Evolutionary conservation across 208 protist genomes (phyloP).

Genomic region (Leishmania gerbilli): DNA sequence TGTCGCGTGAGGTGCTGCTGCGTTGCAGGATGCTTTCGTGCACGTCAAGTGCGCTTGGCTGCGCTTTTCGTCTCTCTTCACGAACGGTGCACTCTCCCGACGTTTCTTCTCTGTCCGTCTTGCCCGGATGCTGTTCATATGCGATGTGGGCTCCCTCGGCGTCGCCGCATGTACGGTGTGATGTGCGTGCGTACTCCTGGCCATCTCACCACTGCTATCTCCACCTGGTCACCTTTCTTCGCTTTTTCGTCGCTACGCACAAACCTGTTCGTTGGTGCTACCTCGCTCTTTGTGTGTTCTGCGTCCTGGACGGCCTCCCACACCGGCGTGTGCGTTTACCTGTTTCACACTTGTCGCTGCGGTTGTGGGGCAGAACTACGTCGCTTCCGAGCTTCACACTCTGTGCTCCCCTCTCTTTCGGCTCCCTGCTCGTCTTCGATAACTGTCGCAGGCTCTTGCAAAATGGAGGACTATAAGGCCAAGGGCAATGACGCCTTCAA

Average conservation of each 20-base stretch:
- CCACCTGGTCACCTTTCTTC: not conserved
- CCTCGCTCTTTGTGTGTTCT: not conserved
- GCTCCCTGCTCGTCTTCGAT: not conserved
- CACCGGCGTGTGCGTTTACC: too few species aligned
- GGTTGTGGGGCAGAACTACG: not conserved
- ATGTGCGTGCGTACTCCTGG: not conserved
- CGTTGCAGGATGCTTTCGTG: not conserved
- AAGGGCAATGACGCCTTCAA: conserved; percentile 94
- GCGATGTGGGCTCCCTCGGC: not conserved
- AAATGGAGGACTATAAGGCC: conserved; percentile 80
- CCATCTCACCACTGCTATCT: not conserved
- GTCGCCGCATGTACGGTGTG: not conserved
- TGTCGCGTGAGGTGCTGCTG: not conserved
- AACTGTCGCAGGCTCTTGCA: not conserved
- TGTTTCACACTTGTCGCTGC: conserved; percentile 1
- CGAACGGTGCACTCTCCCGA: not conserved
- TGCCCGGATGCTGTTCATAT: not conserved
- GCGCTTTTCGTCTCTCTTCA: too few species aligned
- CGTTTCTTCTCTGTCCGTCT: not conserved
- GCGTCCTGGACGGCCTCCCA: not conserved
- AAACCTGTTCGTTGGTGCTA: not conserved
- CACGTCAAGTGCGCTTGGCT: not conserved
- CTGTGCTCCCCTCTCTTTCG: not conserved
- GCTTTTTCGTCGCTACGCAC: not conserved
- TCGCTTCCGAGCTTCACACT: not conserved